Percentiles rank a stretch among this genome's conserved stretches.
phyloP scores from a whole-genome alignment of 2,329 filamentous ascomycete species.

The Aureobasidium sp. region DNA sequence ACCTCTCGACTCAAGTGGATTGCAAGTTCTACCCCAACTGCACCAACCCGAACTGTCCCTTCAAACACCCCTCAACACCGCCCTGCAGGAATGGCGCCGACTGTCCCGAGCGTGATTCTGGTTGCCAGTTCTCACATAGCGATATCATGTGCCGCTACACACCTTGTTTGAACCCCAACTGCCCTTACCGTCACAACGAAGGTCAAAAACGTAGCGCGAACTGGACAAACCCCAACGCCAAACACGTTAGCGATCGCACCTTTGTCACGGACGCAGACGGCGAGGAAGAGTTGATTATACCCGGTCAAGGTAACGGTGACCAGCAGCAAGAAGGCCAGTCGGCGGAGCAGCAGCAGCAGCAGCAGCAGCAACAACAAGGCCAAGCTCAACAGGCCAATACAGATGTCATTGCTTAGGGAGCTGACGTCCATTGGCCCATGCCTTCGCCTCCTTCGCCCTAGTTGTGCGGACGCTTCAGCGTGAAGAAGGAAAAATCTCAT shows the following conservation, averaged over 20 bases:
- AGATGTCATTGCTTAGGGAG: slow-evolving; percentile 18
- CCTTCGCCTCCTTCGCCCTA: slow-evolving; percentile 6
- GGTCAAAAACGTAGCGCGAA: slow-evolving; percentile 66
- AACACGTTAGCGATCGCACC: slow-evolving; percentile 33
- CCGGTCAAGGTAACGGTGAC: slow-evolving; percentile 19
- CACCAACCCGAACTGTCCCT: slow-evolving; percentile 77
- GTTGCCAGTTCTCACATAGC: slow-evolving; percentile 86
- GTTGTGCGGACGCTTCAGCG: neutral
- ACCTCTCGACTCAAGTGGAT: slow-evolving; percentile 68
- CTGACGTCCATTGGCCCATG: neutral
- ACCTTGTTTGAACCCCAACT: slow-evolving; percentile 83
- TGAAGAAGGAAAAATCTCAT: neutral
- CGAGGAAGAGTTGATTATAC: slow-evolving; percentile 29
- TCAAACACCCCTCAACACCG: slow-evolving; percentile 80
- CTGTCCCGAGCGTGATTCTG: slow-evolving; percentile 50
- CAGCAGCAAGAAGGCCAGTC: neutral
- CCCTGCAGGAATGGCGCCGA: slow-evolving; percentile 86
- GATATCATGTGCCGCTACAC: slow-evolving; percentile 82
- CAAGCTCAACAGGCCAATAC: slow-evolving; percentile 3
- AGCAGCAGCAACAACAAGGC: neutral
- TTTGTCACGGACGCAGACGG: slow-evolving; percentile 19
- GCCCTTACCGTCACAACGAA: slow-evolving; percentile 82
- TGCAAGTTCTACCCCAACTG: slow-evolving; percentile 92
- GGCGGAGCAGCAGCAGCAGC: neutral
- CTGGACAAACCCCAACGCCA: slow-evolving; percentile 61